Evolutionary conservation across 305 asterid genomes (phyloP), one percentile per base, ranked within the genome.

Genomic region (Lippia alba): DNA sequence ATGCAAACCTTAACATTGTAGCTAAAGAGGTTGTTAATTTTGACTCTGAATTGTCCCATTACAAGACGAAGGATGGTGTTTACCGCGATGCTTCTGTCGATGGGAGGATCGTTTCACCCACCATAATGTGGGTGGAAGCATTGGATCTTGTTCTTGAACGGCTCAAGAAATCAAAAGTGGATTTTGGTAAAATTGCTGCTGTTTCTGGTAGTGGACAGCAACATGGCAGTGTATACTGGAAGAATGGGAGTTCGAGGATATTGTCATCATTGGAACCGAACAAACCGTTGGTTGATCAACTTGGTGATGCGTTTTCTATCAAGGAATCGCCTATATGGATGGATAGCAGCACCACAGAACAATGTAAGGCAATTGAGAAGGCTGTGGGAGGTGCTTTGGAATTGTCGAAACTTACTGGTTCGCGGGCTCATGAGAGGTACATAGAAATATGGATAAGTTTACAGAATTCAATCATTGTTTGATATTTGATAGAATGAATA

Each of bases 61-160:
- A 85, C 81, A 90, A 83, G 51, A 85, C 90, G 71, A 85, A 86
- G 71, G 93, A 81, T 82, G 96, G 96, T n/a, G 95, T 88, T 62
- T 72, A 77, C 15, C 74, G 97, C 14, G 96, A 88, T 77, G 75
- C 75, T 69, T 44, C 49, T 0, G 82, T 86, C 24, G 68, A 74
- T 68, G 97, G 95, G 34, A 81, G 91, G 60, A 83, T 90, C 56
- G 93, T 88, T 33, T 88, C 93, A 1, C 90, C 93, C 71, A 83
- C 92, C 19, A 56, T 88, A 61, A 88, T 90, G 96, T 90, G 96
- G 96, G 92, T 90, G 9, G 96, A 90, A 65, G 96, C 96, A 63
- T 67, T 90, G 54, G 96, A 90, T 78, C 82, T 86, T 5, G 53
- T 90, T 14, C 86, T 90, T 20, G 61, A 73, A 7, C 81, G 86